Evolutionary conservation across 305 asterid genomes (phyloP).

Genomic region (Caryopteris hybrid): DNA sequence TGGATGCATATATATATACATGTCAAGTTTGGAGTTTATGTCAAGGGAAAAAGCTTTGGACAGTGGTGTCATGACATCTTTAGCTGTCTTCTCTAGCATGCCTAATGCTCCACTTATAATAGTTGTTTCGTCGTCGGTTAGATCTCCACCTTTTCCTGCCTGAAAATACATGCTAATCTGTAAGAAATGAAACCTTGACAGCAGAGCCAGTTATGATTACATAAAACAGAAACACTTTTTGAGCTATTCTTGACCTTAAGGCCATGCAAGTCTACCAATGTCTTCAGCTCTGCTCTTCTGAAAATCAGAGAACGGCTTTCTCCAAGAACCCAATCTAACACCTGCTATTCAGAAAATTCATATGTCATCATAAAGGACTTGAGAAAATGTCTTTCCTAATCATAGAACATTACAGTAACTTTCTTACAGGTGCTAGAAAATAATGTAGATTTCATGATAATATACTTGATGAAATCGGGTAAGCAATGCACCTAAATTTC

Average conservation of each 20-base stretch:
- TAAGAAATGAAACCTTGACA: no score
- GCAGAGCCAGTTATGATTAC: neutral
- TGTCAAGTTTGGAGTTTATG: conserved; percentile 29
- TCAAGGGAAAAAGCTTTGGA: conserved; percentile 27
- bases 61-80: conserved; percentile 36
- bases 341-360: conserved; percentile 1
- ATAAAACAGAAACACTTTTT: neutral
- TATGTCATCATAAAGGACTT: neutral
- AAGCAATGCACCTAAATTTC: no score
- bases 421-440: no score
- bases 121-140: conserved; percentile 30
- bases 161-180: conserved; percentile 5
- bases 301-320: conserved; percentile 23
- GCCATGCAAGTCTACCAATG: conserved; percentile 37
- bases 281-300: conserved; percentile 34
- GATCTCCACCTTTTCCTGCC: conserved; percentile 39
- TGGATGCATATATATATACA: neutral
- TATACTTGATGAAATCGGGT: no score
- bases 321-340: conserved; percentile 38
- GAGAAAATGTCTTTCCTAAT: neutral
- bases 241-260: conserved; percentile 19
- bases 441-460: no score
- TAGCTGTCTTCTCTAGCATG: conserved; percentile 27
- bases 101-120: conserved; percentile 35
- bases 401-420: no score